Evolutionary conservation across 441 rosid species (phyloP), one percentile per base, ranked within the genome.

Genomic region (Pelargonium australe): DNA sequence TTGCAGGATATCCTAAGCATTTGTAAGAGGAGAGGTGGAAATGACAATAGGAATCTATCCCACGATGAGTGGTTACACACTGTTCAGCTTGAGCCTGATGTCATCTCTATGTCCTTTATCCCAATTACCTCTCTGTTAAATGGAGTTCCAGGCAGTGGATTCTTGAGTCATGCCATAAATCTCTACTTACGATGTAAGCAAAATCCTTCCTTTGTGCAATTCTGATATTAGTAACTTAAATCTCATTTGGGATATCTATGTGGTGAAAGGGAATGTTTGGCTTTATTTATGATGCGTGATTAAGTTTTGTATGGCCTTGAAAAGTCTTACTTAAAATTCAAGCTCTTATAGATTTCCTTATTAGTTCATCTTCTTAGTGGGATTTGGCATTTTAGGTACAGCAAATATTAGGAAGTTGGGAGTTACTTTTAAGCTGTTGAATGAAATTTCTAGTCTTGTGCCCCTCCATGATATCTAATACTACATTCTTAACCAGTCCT

Each of bases 111-210:
- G 98, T 83, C 97, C 40, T 90, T 90, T 67, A 84, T 92, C 65
- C 99, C 99, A 8, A 86, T 95, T 34, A 90, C 99, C 49, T 95
- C 99, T 53, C 79, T 95, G 66, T 82, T 95, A 78, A 90, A 84
- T 78, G 99, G 98, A 79, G 89, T 89, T 5, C 92, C 95, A 4
- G 96, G 96, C 76, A 85, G 93, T 74, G 98, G 98, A 72, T 92
- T 90, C 83, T 80, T 92, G 81, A 89, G 89, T 85, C 98, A 95
- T 80, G 98, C 99, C 74, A 92, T 92, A 76, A 88, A 95, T 84
- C 91, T 95, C 34, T 95, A 95, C 74, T 75, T 95, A 73, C 77
- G 96, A 82, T 92, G 99, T 95, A 79, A 92, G 98, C 75, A 69
- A 68, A 73, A 62, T 45, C 13, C 63, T 7, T 60, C 63, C 63